Conservation (phyloP, 176 grass and related monocot species). For the Coix lacrymajobi region DNA sequence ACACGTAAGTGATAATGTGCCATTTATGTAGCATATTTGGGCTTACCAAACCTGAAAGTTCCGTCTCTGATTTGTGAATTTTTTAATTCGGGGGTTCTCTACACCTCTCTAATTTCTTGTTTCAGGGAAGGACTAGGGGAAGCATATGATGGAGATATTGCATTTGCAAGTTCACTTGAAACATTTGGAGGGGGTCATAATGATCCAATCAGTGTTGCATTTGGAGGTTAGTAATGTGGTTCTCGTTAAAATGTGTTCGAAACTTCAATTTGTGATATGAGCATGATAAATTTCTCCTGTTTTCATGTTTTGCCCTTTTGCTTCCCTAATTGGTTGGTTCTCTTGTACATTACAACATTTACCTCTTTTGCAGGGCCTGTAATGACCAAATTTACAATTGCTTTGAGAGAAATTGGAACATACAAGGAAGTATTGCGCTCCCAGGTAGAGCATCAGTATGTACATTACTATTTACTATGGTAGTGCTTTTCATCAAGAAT, state of each 20-base stretch:
- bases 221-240: slow-evolving; percentile 60
- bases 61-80: not conserved
- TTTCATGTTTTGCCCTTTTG: not conserved
- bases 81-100: not conserved
- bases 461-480: not conserved
- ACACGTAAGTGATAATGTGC: slow-evolving; percentile 56
- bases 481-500: not conserved
- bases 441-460: slow-evolving; percentile 53
- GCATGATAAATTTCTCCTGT: not conserved
- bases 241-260: not conserved
- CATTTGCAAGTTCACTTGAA: slow-evolving; percentile 85
- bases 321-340: not conserved
- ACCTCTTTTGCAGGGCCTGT: slow-evolving; percentile 66
- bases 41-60: not conserved
- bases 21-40: not conserved
- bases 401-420: slow-evolving; percentile 98
- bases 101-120: not conserved
- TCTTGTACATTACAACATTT: not conserved
- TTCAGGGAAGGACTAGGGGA: slow-evolving; percentile 89
- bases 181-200: slow-evolving; percentile 91
- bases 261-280: not conserved
- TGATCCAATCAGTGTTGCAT: slow-evolving; percentile 91
- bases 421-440: slow-evolving; percentile 98
- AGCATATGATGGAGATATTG: slow-evolving; percentile 93
- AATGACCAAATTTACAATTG: slow-evolving; percentile 99